Base-by-base conservation (phyloP, 352 stramenopile genomes). In the Pythium biforme region DNA sequence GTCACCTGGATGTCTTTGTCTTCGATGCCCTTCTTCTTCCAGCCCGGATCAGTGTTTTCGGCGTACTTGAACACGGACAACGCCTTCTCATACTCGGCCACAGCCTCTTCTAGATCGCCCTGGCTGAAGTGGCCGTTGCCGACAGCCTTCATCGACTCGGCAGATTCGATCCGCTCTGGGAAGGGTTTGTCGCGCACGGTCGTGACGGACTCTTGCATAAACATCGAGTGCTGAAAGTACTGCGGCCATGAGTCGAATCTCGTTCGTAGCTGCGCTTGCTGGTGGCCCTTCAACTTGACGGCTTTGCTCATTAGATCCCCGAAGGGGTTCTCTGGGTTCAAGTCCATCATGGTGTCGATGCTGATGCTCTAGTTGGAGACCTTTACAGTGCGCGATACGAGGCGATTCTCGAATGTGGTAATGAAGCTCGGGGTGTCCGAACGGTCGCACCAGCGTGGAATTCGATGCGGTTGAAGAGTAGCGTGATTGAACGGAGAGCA, bases 1-100 rank as follows among this genome's bases (percentile, higher is more conserved):
- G 74, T 61, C 1, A 90, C 58, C 3, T 66, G 55, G 55, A 95
- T 86, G 37, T 95, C 86, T 9, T 61, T 74, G 72, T 93, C 86
- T 56, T 92, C 82, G 59, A 95, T 95, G 1, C 86, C 86, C 26
- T 95, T 93, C 56, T 91, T 93, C 68, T 93, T 93, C 86, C 86
- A 95, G 25, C 78, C 82, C 0, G 76, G 74, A 54, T 93, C 84
- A 49, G 72, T 90, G 60, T 93, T 93, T 48, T 91, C 79, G 14
- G 86, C 70, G 40, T 80, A 93, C 66, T 90, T 92, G 64, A 95
- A 95, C 2, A 93, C 69, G 6, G 83, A 70, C n/a, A 95, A 73
- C 4, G 82, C 83, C 52, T 92, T 95, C 39, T 95, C 86, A 48
- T 92, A 95, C 64, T 92, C 82, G 1, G 83, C 82, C 0, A 92